phyloP scores from a whole-genome alignment of 2,329 filamentous ascomycete genomes.

The Penicillium capsulatum region DNA sequence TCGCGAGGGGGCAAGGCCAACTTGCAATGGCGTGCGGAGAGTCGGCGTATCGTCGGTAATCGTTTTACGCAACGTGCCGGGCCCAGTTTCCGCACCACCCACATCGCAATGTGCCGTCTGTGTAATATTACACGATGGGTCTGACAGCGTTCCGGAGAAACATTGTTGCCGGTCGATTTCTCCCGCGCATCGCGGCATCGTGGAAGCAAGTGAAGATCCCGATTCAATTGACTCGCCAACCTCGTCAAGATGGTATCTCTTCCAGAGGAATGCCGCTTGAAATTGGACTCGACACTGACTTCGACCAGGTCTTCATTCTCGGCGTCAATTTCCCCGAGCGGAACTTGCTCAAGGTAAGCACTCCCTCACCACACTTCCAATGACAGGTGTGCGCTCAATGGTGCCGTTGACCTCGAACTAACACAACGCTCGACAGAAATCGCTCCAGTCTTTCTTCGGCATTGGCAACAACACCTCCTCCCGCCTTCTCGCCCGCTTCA shows the following conservation, averaged over 20 bases:
- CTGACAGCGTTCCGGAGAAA: slow-evolving; percentile 27
- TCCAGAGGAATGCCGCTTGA: not conserved
- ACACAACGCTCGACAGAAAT: slow-evolving; percentile 29
- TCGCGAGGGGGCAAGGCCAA: slow-evolving; percentile 29
- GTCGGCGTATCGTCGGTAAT: slow-evolving; percentile 1
- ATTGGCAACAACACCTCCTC: slow-evolving; percentile 67
- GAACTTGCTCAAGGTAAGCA: slow-evolving; percentile 73
- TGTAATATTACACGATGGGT: too few relatives aligned
- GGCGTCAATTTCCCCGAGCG: slow-evolving; percentile 80
- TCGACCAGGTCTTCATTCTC: slow-evolving; percentile 79
- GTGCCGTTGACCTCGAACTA: slow-evolving; percentile 10
- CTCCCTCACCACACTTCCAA: slow-evolving; percentile 5
- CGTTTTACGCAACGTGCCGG: too few relatives aligned
- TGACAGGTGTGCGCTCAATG: not conserved
- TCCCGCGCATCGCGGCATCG: slow-evolving; percentile 20
- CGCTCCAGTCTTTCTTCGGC: slow-evolving; percentile 81
- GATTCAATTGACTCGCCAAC: slow-evolving; percentile 10
- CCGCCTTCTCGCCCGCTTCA: slow-evolving; percentile 80
- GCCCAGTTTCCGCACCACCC: too few relatives aligned
- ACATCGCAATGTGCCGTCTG: too few relatives aligned
- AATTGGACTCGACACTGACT: slow-evolving; percentile 2
- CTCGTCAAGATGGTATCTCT: slow-evolving; percentile 30
- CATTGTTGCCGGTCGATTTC: slow-evolving; percentile 32
- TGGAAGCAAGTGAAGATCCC: slow-evolving; percentile 6
- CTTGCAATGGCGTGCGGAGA: slow-evolving; percentile 34